These are phyloP conservation scores for Steccherinum ochraceum DNA, from an alignment of 768 basidiomycete species.

Conservation along the genomic window DNA sequence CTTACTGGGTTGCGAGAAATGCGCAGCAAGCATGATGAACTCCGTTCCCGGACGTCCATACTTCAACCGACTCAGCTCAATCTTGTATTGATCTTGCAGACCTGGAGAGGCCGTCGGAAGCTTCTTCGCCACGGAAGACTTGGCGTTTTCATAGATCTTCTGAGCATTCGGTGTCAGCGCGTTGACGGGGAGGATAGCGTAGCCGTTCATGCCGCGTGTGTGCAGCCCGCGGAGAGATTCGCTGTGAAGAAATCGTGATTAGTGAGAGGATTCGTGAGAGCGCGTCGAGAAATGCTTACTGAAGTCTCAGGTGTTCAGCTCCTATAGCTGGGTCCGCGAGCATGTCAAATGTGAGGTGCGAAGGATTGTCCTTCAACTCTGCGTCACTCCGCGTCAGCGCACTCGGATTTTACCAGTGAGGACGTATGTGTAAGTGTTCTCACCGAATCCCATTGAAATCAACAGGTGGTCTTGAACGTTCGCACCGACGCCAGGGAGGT, in stretches of 20 bases:
- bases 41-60: background rate
- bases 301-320: conserved; percentile 14
- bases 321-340: conserved; percentile 10
- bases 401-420: background rate
- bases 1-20: background rate
- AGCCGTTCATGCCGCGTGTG: background rate
- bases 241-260: too few relatives aligned
- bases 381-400: too few relatives aligned
- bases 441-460: too few relatives aligned
- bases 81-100: conserved; percentile 6
- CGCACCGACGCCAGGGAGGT: conserved; percentile 75
- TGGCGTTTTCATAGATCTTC: too few relatives aligned
- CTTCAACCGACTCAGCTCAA: background rate
- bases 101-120: background rate
- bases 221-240: background rate
- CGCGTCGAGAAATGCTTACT: conserved; percentile 9
- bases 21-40: background rate
- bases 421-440: too few relatives aligned
- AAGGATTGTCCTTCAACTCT: background rate
- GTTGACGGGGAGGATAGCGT: conserved; percentile 1
- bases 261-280: background rate
- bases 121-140: background rate
- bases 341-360: conserved; percentile 14
- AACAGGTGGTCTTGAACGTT: conserved; percentile 30
- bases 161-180: background rate